phyloP scores from a whole-genome alignment of 2,329 filamentous ascomycete genomes.

The Pestalotiopsis sp. region DNA sequence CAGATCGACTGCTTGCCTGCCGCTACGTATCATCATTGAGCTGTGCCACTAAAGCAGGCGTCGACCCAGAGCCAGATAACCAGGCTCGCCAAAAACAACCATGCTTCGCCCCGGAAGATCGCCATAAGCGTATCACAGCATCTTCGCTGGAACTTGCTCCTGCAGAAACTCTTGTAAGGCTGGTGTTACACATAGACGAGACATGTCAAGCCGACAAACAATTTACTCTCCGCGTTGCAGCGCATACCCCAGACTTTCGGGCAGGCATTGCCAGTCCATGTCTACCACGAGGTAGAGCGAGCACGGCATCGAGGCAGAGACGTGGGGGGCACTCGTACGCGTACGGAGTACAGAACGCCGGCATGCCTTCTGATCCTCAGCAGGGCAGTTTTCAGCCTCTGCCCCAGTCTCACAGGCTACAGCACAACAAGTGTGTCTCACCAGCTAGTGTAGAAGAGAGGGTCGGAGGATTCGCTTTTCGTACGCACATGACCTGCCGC shows the following conservation, averaged over 20 bases:
- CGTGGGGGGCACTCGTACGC: background rate
- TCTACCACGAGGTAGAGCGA: background rate
- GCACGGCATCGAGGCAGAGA: background rate
- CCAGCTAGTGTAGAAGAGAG: background rate
- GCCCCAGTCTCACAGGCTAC: background rate
- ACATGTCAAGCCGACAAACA: background rate
- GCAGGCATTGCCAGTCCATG: constrained; percentile 1
- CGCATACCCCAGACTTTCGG: background rate
- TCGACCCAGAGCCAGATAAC: background rate
- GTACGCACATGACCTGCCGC: background rate
- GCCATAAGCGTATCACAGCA: background rate
- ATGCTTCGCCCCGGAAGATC: background rate
- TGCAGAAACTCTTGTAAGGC: constrained; percentile 5
- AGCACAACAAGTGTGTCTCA: too few relatives aligned
- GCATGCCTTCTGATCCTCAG: background rate
- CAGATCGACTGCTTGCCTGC: background rate
- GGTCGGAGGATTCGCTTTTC: background rate
- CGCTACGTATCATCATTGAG: background rate
- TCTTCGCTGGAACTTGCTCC: background rate
- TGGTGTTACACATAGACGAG: constrained; percentile 3
- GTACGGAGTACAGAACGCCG: background rate
- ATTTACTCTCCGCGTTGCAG: constrained; percentile 1
- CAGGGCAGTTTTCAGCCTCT: background rate
- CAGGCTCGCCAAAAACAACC: background rate
- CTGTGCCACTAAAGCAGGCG: background rate